Evolutionary conservation across 179 eudicot genomes (phyloP).

Genomic region (Nepenthes alata): DNA sequence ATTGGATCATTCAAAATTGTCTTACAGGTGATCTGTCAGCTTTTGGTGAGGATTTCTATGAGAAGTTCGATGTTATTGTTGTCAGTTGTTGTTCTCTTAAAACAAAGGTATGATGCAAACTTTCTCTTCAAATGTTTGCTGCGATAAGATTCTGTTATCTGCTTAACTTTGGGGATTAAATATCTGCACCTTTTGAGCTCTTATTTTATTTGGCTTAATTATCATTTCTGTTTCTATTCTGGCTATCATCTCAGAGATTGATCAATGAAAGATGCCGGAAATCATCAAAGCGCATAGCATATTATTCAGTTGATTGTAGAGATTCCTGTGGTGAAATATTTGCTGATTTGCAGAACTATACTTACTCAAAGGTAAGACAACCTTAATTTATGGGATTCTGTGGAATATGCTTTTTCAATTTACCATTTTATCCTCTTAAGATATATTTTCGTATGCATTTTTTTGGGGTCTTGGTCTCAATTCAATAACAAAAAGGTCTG

Average conservation of each 20-base stretch:
- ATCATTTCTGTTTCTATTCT: background rate
- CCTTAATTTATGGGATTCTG: background rate
- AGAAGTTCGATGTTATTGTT: conserved; percentile 79
- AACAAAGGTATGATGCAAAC: conserved; percentile 39
- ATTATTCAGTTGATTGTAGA: conserved; percentile 80
- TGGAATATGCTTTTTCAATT: no score
- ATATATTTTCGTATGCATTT: no score
- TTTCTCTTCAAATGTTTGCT: background rate
- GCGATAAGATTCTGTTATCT: background rate
- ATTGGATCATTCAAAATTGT: background rate
- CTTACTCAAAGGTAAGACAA: conserved; percentile 48
- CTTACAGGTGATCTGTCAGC: conserved; percentile 60
- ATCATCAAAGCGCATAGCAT: conserved; percentile 64
- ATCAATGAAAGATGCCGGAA: conserved; percentile 82
- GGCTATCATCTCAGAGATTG: conserved; percentile 34
- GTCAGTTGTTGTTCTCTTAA: conserved; percentile 59
- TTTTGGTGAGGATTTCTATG: conserved; percentile 48
- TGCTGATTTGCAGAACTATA: conserved; percentile 70
- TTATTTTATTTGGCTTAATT: background rate
- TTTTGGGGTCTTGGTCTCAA: no score
- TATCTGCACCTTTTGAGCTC: background rate
- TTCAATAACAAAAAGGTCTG: no score
- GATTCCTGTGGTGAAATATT: conserved; percentile 94
- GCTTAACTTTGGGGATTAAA: background rate
- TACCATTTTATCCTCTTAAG: no score